Evolutionary conservation across 352 stramenopile genomes (phyloP), one percentile per base, ranked within the genome.

Genomic region (Pythium aphanidermatum): DNA sequence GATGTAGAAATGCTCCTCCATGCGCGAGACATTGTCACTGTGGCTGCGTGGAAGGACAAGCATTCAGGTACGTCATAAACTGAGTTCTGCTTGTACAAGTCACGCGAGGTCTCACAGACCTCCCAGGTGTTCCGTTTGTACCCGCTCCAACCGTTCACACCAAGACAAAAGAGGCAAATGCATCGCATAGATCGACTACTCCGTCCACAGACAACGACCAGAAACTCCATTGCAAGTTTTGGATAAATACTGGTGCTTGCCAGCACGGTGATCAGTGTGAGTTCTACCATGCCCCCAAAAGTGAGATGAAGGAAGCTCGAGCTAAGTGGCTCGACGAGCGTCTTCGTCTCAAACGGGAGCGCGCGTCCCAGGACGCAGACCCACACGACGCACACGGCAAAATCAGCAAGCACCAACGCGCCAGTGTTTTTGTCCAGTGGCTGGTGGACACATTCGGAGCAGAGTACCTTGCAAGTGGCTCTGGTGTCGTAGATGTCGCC

Each of bases 401-500:
- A 65, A 77, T 38, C 25, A 65, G 63, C 21, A 94, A 94, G 51
- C 55, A 78, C 36, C 70, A 83, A 46, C 77, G 82, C 28, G 82
- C 77, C 0, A 62, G 72, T 14, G 65, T 87, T 21, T 88, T 94
- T 35, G 65, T 71, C 3, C 56, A 90, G 16, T 96, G 82, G 78
- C 57, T 95, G 16, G 64, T 95, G 0, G 59, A 64, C 16, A 78
- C 70, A 7, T 92, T 92, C 58, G 82, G 81, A 0, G 35, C 35
- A 1, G 52, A 56, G 17, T 70, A 55, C 20, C 61, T 95, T 19
- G 53, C 63, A 6, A 43, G 39, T 0, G 81, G 81, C 7, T 54
- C 54, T 24, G 83, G 82, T 0, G 78, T 95, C 5, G 30, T 96
- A 7, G 86, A 96, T 42, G 63, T 95, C 26, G 86, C 83, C 5